Evolutionary conservation across 257 asterid species (phyloP).

Genomic region (Euphrasia confusa): DNA sequence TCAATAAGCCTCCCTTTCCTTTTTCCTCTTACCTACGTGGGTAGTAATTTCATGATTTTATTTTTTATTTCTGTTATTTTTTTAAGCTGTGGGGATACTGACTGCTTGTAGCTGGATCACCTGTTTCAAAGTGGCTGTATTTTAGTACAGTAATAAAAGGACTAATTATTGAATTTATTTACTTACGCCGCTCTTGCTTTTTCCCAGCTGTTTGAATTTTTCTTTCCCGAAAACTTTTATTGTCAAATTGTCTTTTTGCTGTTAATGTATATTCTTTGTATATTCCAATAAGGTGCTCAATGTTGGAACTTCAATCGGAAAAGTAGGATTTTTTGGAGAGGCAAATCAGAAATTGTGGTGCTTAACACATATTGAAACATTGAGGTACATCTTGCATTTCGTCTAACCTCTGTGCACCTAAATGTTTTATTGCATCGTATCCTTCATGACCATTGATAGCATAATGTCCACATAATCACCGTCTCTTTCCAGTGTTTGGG

Average conservation of each 20-base stretch:
- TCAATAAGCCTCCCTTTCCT: neutral
- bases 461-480: neutral
- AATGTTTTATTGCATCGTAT: conserved; percentile 2
- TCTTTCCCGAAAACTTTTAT: too few relatives aligned
- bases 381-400: conserved; percentile 46
- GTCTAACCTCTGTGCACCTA: neutral
- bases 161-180: neutral
- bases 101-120: too few relatives aligned
- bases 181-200: conserved; percentile 1
- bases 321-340: conserved; percentile 75
- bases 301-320: conserved; percentile 88
- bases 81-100: neutral
- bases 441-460: conserved; percentile 12
- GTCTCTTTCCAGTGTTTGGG: conserved; percentile 63
- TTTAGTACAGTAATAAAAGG: neutral
- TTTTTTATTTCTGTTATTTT: neutral
- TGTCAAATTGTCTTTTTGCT: neutral
- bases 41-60: too few relatives aligned
- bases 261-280: conserved; percentile 4
- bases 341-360: conserved; percentile 75
- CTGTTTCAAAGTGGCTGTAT: neutral
- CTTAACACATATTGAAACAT: conserved; percentile 79
- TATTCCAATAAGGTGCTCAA: conserved; percentile 55
- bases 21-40: too few relatives aligned
- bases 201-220: neutral